These are phyloP conservation scores for Grifola frondosa DNA, from an alignment of 1,284 basidiomycete genomes.

Conservation along the genomic window DNA sequence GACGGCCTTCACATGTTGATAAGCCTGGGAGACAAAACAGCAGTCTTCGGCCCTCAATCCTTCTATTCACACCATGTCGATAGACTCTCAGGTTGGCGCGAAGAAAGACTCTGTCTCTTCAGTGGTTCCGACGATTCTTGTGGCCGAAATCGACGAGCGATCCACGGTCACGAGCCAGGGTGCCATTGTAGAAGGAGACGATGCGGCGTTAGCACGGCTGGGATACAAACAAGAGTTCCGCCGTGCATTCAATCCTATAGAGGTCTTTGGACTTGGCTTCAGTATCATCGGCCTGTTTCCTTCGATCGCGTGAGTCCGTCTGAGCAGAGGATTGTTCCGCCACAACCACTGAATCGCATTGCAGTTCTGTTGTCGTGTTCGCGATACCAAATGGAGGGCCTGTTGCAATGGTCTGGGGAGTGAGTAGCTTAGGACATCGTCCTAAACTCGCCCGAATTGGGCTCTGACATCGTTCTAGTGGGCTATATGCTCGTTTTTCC, in stretches of 20 bases:
- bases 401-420: constrained; percentile 78
- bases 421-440: constrained; percentile 16
- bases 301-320: constrained; percentile 31
- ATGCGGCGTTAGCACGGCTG: constrained; percentile 30
- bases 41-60: no score
- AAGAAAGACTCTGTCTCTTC: no score
- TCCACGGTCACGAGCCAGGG: background rate
- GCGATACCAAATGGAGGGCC: constrained; percentile 77
- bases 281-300: constrained; percentile 56
- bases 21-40: no score
- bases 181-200: constrained; percentile 21
- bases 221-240: constrained; percentile 49
- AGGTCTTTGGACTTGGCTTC: constrained; percentile 57
- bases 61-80: no score
- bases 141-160: no score
- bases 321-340: no score
- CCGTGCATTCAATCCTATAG: constrained; percentile 41
- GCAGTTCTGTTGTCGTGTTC: constrained; percentile 60
- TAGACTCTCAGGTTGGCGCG: no score
- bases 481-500: constrained; percentile 53
- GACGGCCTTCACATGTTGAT: no score
- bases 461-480: constrained; percentile 31
- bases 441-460: background rate
- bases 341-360: background rate
- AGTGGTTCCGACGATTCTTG: no score